Evolutionary conservation across 2,329 filamentous ascomycete species (phyloP).

Genomic region (Magnaporthiopsis rhizophila): DNA sequence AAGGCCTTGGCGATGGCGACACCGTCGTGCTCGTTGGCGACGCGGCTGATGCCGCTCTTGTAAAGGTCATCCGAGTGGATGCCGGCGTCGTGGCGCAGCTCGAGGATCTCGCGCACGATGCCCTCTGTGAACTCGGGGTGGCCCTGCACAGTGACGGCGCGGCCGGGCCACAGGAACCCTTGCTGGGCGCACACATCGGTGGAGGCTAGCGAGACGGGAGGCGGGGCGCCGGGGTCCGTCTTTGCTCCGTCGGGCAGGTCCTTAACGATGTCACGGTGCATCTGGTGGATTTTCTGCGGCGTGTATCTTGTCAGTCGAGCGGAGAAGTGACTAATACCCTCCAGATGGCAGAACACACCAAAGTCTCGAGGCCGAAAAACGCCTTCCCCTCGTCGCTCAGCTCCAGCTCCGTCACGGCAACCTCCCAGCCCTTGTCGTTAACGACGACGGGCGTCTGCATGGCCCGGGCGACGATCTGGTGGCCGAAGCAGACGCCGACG

Average conservation of each 20-base stretch:
- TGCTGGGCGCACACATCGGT: constrained; percentile 66
- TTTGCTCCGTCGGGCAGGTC: constrained; percentile 40
- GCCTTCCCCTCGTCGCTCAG: constrained; percentile 63
- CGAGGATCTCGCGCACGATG: constrained; percentile 63
- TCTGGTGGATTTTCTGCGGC: constrained; percentile 64
- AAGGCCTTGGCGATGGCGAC: constrained; percentile 67
- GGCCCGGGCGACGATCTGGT: constrained; percentile 74
- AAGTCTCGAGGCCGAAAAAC: constrained; percentile 58
- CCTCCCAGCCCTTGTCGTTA: constrained; percentile 69
- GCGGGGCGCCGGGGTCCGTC: constrained; percentile 38
- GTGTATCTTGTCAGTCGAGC: not conserved
- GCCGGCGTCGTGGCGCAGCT: constrained; percentile 54
- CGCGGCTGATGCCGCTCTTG: constrained; percentile 59
- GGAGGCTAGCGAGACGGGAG: constrained; percentile 42
- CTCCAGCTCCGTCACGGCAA: constrained; percentile 62
- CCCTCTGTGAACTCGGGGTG: constrained; percentile 75
- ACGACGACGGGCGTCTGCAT: constrained; percentile 59
- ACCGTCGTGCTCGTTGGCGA: constrained; percentile 66
- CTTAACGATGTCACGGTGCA: constrained; percentile 74
- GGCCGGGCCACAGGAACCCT: constrained; percentile 62
- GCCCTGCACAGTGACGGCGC: constrained; percentile 71
- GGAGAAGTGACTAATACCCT: too few relatives aligned
- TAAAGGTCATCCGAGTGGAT: constrained; percentile 64
- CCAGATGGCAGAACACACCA: too few relatives aligned
- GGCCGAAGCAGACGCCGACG: constrained; percentile 81